Percentiles rank a stretch among this genome's conserved stretches.
Evolutionary conservation across 768 basidiomycete species (phyloP).

Genomic region (Amanita fuliginea): DNA sequence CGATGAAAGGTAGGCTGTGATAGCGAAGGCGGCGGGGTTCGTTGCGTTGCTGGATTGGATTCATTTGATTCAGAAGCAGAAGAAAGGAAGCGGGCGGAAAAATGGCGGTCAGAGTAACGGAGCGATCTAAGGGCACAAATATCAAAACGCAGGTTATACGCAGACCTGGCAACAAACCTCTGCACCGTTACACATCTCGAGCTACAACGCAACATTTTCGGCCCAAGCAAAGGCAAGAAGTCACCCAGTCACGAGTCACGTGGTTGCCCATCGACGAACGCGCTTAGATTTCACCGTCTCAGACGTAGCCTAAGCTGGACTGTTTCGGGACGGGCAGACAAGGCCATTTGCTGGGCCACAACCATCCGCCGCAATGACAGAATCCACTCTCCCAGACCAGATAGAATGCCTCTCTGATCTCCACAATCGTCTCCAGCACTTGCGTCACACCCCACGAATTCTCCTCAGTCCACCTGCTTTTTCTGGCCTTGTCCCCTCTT

Average conservation of each 20-base stretch:
- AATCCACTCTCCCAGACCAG: slow-evolving; percentile 27
- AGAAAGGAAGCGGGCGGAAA: slow-evolving; percentile 7
- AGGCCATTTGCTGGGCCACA: background rate
- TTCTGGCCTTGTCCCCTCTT: slow-evolving; percentile 10
- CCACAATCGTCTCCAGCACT: slow-evolving; percentile 27
- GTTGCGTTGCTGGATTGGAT: background rate
- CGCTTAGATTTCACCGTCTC: too few relatives aligned
- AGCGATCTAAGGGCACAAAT: background rate
- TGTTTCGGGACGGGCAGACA: too few relatives aligned
- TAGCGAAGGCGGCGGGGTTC: background rate
- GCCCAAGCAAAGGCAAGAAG: background rate
- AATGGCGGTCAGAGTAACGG: background rate
- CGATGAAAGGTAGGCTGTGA: slow-evolving; percentile 10
- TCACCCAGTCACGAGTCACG: background rate
- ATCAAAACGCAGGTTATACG: background rate
- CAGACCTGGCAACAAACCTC: slow-evolving; percentile 4
- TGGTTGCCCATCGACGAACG: too few relatives aligned
- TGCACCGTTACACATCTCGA: slow-evolving; percentile 9
- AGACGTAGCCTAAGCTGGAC: too few relatives aligned
- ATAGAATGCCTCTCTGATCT: slow-evolving; percentile 37
- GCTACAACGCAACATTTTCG: slow-evolving; percentile 12
- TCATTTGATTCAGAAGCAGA: slow-evolving; percentile 7
- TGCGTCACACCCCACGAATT: slow-evolving; percentile 34
- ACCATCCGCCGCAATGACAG: background rate
- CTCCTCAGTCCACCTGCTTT: slow-evolving; percentile 28